Base-by-base conservation (phyloP, 768 basidiomycete genomes). In the Naematelia aurantialba region DNA sequence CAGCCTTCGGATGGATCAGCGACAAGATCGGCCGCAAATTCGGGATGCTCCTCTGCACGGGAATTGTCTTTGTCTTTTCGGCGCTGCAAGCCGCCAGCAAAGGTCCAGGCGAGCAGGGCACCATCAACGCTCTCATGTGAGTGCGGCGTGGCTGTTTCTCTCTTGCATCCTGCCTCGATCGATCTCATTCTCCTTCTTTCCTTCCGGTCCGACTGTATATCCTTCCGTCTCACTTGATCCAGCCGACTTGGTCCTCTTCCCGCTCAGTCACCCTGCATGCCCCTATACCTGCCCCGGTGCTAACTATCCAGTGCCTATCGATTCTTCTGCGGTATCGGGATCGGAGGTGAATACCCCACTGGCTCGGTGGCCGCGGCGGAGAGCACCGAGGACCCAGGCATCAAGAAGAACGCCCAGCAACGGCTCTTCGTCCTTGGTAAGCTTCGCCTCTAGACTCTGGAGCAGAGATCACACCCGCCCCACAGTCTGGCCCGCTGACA, bases 281-380 rank as follows among this genome's bases (percentile, higher is more conserved):
- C n/a, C n/a, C n/a, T n/a, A n/a, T n/a, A n/a, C n/a, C n/a, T n/a
- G n/a, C n/a, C n/a, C n/a, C n/a, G n/a, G n/a, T n/a, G n/a, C n/a
- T n/a, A n/a, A n/a, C n/a, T n/a, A n/a, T n/a, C 11, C 5, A 67
- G 62, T 24, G 72, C 71, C 2, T 62, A 56, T 45, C 89, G 89
- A 5, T 93, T 93, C 80, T 76, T 96, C 1, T 81, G 92, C 46
- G 93, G 93, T 34, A 87, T 93, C 55, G 91, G 91, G 22, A 62
- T 62, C 26, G 74, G 77, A 39, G 77, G 76, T 5, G 76, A 78
- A 54, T 93, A 93, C 65, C 92, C 92, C 5, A 89, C 89, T 62
- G 91, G 92, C 24, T 45, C 42, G 48, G 67, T 71, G 14, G 69
- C 67, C 21, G 69, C 65, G 10, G 87, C 89, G 1, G 93, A 96